Percentiles rank a stretch among this genome's conserved stretches.
Conservation (phyloP, 768 basidiomycete genomes). For the Boletus rubropictus region DNA sequence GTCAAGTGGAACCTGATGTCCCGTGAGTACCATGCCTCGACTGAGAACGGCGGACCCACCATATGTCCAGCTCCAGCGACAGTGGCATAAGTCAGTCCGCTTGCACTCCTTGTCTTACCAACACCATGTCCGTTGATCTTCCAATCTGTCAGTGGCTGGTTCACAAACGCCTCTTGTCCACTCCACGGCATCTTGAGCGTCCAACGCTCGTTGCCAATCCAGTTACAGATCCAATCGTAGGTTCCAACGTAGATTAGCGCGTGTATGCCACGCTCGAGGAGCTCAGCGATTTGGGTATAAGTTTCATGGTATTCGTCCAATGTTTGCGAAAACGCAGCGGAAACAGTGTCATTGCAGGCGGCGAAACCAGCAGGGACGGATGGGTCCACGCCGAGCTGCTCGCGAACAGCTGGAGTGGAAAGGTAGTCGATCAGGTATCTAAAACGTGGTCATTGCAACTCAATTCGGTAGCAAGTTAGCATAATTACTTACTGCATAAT, state of each 20-base stretch:
- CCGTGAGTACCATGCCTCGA: not conserved
- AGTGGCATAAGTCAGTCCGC: constrained; percentile 57
- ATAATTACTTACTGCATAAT: constrained; percentile 35
- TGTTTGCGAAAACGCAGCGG: constrained; percentile 38
- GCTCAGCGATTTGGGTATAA: constrained; percentile 32
- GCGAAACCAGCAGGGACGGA: constrained; percentile 33
- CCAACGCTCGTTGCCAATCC: constrained; percentile 69
- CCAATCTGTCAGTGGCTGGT: constrained; percentile 52
- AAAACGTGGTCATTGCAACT: not conserved
- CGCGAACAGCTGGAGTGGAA: constrained; percentile 45
- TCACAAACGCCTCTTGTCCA: constrained; percentile 44
- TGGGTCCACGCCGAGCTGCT: constrained; percentile 53
- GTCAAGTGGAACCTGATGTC: constrained; percentile 47
- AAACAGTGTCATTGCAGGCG: constrained; percentile 37
- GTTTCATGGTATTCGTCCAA: constrained; percentile 35
- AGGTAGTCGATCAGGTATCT: constrained; percentile 59
- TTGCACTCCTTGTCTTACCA: constrained; percentile 47
- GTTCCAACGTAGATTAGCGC: constrained; percentile 66
- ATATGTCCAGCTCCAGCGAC: constrained; percentile 68
- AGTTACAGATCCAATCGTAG: constrained; percentile 73
- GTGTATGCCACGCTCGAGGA: constrained; percentile 68
- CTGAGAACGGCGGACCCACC: constrained; percentile 31
- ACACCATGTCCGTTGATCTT: constrained; percentile 39
- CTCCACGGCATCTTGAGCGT: constrained; percentile 66
- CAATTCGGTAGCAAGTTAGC: not conserved